Evolutionary conservation across 305 asterid genomes (phyloP).

Genomic region (Rubia tinctorum): DNA sequence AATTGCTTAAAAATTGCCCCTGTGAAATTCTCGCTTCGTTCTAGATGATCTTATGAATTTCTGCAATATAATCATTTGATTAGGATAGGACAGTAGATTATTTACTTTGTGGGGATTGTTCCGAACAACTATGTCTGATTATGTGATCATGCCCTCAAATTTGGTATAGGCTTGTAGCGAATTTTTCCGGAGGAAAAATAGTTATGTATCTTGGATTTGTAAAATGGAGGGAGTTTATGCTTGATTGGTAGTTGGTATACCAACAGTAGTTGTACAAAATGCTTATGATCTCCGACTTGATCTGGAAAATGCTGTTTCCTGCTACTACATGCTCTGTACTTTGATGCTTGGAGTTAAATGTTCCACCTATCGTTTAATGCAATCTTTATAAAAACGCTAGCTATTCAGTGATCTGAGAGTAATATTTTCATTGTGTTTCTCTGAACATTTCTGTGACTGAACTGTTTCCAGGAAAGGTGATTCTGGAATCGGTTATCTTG

Average conservation of each 20-base stretch:
- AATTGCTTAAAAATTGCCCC: not conserved
- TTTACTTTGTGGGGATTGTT: not conserved
- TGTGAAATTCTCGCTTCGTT: not conserved
- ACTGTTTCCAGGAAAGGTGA: conserved; percentile 35
- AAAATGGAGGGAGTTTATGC: not conserved
- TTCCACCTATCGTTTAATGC: too few species aligned
- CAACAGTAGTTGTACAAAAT: too few species aligned
- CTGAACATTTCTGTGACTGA: not conserved
- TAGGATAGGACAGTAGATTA: too few species aligned
- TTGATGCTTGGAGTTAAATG: not conserved
- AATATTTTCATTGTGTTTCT: too few species aligned
- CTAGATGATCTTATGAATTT: not conserved
- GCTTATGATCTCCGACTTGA: not conserved
- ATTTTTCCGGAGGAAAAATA: too few species aligned
- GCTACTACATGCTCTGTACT: not conserved
- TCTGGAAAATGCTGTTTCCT: not conserved
- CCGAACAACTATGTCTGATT: not conserved
- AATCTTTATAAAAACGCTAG: not conserved
- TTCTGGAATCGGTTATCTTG: conserved; percentile 43
- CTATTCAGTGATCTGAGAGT: not conserved
- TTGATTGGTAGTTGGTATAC: not conserved
- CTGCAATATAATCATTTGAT: not conserved
- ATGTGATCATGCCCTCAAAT: too few species aligned
- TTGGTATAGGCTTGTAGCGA: not conserved
- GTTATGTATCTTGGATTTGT: not conserved